Conservation (phyloP, 345 rosid genomes). For the Clausena lansium region DNA sequence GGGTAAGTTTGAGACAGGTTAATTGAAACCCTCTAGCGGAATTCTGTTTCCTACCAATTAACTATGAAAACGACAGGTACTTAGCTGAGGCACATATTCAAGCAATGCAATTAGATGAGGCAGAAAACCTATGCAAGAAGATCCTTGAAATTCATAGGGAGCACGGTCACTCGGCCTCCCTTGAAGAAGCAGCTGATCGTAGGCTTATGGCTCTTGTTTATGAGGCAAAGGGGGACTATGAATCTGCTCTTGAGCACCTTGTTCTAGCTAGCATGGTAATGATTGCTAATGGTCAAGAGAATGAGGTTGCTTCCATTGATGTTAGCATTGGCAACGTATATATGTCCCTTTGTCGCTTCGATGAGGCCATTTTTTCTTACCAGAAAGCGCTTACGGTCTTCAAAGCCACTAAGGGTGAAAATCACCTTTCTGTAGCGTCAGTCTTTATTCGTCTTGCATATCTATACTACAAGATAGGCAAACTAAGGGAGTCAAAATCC, state of each 20-base stretch:
- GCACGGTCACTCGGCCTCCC: slow-evolving; percentile 45
- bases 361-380: slow-evolving; percentile 53
- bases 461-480: slow-evolving; percentile 48
- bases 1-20: neutral
- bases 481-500: slow-evolving; percentile 50
- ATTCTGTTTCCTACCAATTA: neutral
- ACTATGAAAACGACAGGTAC: slow-evolving; percentile 33
- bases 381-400: slow-evolving; percentile 58
- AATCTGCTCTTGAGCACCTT: slow-evolving; percentile 49
- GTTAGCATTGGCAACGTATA: slow-evolving; percentile 49
- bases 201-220: slow-evolving; percentile 46
- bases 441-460: slow-evolving; percentile 53
- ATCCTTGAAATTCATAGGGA: slow-evolving; percentile 49
- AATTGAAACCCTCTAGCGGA: neutral
- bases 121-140: slow-evolving; percentile 45
- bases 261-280: slow-evolving; percentile 60
- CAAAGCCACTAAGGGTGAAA: slow-evolving; percentile 50
- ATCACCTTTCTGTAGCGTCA: slow-evolving; percentile 47
- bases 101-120: slow-evolving; percentile 56
- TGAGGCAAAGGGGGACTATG: slow-evolving; percentile 54
- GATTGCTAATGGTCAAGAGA: slow-evolving; percentile 53
- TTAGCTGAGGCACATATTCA: slow-evolving; percentile 59
- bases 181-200: slow-evolving; percentile 58
- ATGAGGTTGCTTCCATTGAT: slow-evolving; percentile 54
- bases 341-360: slow-evolving; percentile 48